Conservation (phyloP, 176 grass and related monocot genomes). For the Juncus inflexus region DNA sequence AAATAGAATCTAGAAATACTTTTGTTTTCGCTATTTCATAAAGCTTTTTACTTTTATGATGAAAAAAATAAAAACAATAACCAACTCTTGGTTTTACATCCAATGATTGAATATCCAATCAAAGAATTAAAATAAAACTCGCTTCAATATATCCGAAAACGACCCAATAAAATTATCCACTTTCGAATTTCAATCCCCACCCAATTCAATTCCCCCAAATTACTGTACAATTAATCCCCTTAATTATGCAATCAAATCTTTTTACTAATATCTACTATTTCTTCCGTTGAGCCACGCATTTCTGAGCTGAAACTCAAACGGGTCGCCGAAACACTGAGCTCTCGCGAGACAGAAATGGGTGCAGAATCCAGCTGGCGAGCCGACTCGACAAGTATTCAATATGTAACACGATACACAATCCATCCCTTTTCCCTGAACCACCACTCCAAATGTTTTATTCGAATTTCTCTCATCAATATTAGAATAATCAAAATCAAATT, state of each 20-base stretch:
- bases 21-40: too few species aligned
- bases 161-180: not conserved
- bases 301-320: conserved; percentile 59
- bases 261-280: not conserved
- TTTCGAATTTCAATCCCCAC: not conserved
- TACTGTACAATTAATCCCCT: not conserved
- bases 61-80: not conserved
- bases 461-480: not conserved
- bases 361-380: conserved; percentile 60
- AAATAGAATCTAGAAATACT: too few species aligned
- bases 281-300: conserved; percentile 53
- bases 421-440: conserved; percentile 44
- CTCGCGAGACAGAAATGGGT: conserved; percentile 87
- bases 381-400: conserved; percentile 68
- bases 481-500: too few species aligned
- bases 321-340: conserved; percentile 75
- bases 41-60: too few species aligned
- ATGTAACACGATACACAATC: conserved; percentile 37
- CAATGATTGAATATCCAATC: conserved; percentile 3
- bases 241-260: not conserved
- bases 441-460: conserved; percentile 24
- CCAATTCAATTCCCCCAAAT: conserved; percentile 15
- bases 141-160: conserved; percentile 18
- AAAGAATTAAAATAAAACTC: conserved; percentile 18
- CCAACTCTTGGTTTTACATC: not conserved